phyloP scores from a whole-genome alignment of 129 eudicot species.

The Saussurea involucrata region DNA sequence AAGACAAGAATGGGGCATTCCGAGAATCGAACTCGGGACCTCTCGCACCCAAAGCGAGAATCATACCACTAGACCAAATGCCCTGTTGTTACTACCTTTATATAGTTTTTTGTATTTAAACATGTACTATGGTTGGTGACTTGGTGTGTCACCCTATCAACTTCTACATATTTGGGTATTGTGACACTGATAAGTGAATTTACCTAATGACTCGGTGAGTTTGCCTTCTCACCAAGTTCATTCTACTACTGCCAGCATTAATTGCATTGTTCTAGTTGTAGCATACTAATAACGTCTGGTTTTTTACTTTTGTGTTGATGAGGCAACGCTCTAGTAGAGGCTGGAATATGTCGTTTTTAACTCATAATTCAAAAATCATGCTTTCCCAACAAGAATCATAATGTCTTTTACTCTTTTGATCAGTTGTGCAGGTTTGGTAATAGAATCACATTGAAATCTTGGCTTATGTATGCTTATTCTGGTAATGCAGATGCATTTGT shows the following conservation, averaged over 20 bases:
- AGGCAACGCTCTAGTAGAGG: background rate
- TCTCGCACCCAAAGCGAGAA: slow-evolving; percentile 99
- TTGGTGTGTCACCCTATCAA: background rate
- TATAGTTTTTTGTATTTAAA: background rate
- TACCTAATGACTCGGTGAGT: background rate
- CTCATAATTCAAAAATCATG: background rate
- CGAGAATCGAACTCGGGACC: slow-evolving; percentile 97
- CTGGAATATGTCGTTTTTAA: background rate
- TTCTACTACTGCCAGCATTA: background rate
- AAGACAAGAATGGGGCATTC: slow-evolving; percentile 34
- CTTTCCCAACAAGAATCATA: background rate
- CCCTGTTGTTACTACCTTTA: slow-evolving; percentile 9
- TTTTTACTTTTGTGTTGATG: background rate
- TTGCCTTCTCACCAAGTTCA: background rate
- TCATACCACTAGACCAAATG: slow-evolving; percentile 99
- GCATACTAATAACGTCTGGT: background rate
- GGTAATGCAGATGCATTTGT: slow-evolving; percentile 2
- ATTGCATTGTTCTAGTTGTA: background rate
- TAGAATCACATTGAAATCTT: background rate
- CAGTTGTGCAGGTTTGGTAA: background rate
- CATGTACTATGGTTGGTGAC: background rate
- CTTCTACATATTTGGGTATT: background rate
- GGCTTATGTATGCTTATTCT: background rate
- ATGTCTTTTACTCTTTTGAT: background rate
- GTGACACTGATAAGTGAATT: background rate